A percentile compares a stretch with the other conserved stretches of the same genome.
Evolutionary conservation across 1,284 basidiomycete genomes (phyloP).

Genomic region (Anthracocystis walkeri): DNA sequence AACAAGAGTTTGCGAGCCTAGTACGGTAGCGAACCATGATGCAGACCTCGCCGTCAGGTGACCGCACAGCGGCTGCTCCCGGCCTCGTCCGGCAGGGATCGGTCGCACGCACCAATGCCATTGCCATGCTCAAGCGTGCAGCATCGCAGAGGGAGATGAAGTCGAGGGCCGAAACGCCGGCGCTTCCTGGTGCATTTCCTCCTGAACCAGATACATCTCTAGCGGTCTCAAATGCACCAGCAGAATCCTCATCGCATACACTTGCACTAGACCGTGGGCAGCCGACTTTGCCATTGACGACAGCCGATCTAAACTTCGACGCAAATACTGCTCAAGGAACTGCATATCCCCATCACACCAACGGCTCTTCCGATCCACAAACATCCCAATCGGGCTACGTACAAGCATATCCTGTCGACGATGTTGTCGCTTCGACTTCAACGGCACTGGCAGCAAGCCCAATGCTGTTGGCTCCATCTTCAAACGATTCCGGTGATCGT

Average conservation of each 20-base stretch:
- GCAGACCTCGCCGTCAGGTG: slow-evolving; percentile 11
- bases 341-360: neutral
- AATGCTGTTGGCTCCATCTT: slow-evolving; percentile 10
- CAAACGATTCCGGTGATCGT: slow-evolving; percentile 18
- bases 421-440: slow-evolving; percentile 9
- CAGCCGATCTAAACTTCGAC: slow-evolving; percentile 2
- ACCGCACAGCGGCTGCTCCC: slow-evolving; percentile 12
- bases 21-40: slow-evolving; percentile 9
- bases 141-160: slow-evolving; percentile 59
- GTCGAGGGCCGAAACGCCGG: slow-evolving; percentile 26
- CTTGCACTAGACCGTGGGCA: neutral
- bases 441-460: neutral
- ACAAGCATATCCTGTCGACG: neutral
- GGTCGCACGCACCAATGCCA: slow-evolving; percentile 51
- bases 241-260: neutral
- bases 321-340: neutral
- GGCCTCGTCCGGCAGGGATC: slow-evolving; percentile 39
- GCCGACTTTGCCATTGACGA: neutral
- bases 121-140: slow-evolving; percentile 60
- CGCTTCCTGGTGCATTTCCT: slow-evolving; percentile 21
- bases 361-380: slow-evolving; percentile 8
- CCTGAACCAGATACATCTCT: slow-evolving; percentile 1
- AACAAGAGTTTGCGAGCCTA: too few species aligned
- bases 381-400: slow-evolving; percentile 1
- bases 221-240: neutral